Percentiles rank a stretch among this genome's conserved stretches.
Evolutionary conservation across 768 basidiomycete species (phyloP).

Genomic region (Hemileccinum rubropunctum): DNA sequence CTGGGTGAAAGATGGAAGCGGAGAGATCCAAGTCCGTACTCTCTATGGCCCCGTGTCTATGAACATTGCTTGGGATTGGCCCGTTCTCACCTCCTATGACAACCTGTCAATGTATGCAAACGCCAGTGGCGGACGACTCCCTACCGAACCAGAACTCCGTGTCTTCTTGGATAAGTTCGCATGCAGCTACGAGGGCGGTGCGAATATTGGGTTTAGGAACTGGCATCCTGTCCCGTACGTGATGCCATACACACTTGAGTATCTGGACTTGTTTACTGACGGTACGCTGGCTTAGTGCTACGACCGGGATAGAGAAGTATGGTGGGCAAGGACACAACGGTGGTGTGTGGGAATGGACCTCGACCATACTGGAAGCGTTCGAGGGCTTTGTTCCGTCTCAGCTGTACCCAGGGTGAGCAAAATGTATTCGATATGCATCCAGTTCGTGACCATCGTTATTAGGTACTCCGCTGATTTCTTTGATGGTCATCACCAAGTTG

Average conservation of each 20-base stretch:
- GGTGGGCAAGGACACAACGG: constrained; percentile 78
- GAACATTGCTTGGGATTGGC: constrained; percentile 80
- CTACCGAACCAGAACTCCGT: constrained; percentile 85
- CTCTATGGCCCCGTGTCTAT: constrained; percentile 83
- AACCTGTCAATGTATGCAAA: constrained; percentile 77
- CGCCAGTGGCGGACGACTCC: constrained; percentile 86
- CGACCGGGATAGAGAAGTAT: constrained; percentile 51
- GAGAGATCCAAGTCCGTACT: constrained; percentile 62
- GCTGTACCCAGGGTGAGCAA: constrained; percentile 80
- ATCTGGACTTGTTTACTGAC: not conserved
- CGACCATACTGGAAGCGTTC: constrained; percentile 67
- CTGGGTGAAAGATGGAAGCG: constrained; percentile 19
- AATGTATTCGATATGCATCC: not conserved
- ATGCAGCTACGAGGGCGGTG: constrained; percentile 69
- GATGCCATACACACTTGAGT: not conserved
- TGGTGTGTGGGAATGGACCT: constrained; percentile 99
- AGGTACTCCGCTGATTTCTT: constrained; percentile 90
- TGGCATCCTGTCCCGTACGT: constrained; percentile 93
- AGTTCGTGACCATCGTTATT: not conserved
- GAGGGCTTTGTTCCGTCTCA: constrained; percentile 75
- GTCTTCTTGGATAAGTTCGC: constrained; percentile 75
- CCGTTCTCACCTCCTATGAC: constrained; percentile 74
- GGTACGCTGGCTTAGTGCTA: constrained; percentile 47
- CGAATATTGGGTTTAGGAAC: constrained; percentile 85
- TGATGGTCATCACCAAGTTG: constrained; percentile 81